Conservation (phyloP, 495 filamentous ascomycete genomes). For the Rostrohypoxylon terebratum region DNA sequence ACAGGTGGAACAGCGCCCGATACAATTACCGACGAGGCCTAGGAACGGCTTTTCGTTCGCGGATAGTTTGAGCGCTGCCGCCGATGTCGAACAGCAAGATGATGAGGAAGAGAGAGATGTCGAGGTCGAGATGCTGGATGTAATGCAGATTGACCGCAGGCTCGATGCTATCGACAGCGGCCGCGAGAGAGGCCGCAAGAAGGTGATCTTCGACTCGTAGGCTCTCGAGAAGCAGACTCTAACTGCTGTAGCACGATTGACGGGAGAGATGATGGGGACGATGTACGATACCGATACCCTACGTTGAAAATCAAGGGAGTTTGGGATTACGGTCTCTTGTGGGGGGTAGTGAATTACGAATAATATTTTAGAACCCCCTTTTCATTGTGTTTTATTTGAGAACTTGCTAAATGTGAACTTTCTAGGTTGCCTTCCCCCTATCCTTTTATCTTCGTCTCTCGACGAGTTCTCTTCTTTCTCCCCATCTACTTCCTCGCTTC, state of each 20-base stretch:
- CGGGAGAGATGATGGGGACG: conserved; percentile 1
- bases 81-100: conserved; percentile 58
- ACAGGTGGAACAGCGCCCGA: conserved; percentile 22
- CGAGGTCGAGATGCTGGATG: conserved; percentile 65
- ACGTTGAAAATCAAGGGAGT: conserved; percentile 29
- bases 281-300: conserved; percentile 61
- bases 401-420: conserved; percentile 2
- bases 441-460: neutral
- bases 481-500: neutral
- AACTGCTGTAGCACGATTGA: conserved; percentile 3
- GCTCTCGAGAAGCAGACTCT: neutral
- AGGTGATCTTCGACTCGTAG: conserved; percentile 60
- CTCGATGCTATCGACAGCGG: conserved; percentile 60
- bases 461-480: neutral
- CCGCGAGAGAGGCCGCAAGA: conserved; percentile 58
- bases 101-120: conserved; percentile 61
- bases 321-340: conserved; percentile 20
- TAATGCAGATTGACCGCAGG: conserved; percentile 67
- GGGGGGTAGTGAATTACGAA: conserved; percentile 23
- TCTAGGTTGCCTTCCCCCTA: neutral
- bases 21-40: conserved; percentile 34
- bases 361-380: conserved; percentile 30
- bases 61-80: conserved; percentile 57
- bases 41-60: conserved; percentile 56
- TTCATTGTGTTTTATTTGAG: conserved; percentile 3